A percentile compares a stretch with the other conserved stretches of the same genome.
These are phyloP conservation scores for Rhypophila decipiens DNA, from an alignment of 495 filamentous ascomycete genomes.

Conservation along the genomic window DNA sequence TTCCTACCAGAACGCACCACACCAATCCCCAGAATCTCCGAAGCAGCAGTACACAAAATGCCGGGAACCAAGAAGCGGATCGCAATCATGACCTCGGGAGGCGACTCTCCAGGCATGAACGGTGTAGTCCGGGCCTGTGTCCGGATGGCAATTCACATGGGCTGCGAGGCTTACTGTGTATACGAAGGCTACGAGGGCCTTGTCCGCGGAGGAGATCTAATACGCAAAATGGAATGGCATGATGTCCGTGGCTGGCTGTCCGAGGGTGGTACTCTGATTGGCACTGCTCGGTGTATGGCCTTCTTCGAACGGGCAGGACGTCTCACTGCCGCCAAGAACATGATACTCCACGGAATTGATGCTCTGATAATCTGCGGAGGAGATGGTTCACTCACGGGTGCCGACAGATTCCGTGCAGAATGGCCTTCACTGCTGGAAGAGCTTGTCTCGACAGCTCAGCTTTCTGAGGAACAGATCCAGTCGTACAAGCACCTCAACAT, in stretches of 20 bases:
- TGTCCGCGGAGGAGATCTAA: slow-evolving; percentile 81
- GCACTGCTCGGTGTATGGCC: slow-evolving; percentile 81
- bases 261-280: slow-evolving; percentile 94
- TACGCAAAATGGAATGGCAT: slow-evolving; percentile 82
- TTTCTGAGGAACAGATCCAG: slow-evolving; percentile 61
- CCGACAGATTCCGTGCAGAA: slow-evolving; percentile 85
- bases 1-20: slow-evolving; percentile 5
- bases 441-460: slow-evolving; percentile 61
- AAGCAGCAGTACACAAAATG: slow-evolving; percentile 22
- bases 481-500: slow-evolving; percentile 84
- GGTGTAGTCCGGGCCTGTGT: slow-evolving; percentile 90
- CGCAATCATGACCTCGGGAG: slow-evolving; percentile 92
- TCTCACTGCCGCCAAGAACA: slow-evolving; percentile 80
- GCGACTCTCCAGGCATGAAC: slow-evolving; percentile 98
- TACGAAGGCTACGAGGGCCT: slow-evolving; percentile 97
- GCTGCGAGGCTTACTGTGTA: slow-evolving; percentile 82
- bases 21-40: neutral
- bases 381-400: slow-evolving; percentile 94
- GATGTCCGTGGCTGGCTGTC: slow-evolving; percentile 93
- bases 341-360: slow-evolving; percentile 88
- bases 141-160: slow-evolving; percentile 79
- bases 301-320: slow-evolving; percentile 86
- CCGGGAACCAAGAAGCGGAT: slow-evolving; percentile 63
- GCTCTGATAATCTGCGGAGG: slow-evolving; percentile 95
- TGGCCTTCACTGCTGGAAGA: slow-evolving; percentile 85